Conservation (phyloP, 140 eudicot species). For the Oenanthe javanica region DNA sequence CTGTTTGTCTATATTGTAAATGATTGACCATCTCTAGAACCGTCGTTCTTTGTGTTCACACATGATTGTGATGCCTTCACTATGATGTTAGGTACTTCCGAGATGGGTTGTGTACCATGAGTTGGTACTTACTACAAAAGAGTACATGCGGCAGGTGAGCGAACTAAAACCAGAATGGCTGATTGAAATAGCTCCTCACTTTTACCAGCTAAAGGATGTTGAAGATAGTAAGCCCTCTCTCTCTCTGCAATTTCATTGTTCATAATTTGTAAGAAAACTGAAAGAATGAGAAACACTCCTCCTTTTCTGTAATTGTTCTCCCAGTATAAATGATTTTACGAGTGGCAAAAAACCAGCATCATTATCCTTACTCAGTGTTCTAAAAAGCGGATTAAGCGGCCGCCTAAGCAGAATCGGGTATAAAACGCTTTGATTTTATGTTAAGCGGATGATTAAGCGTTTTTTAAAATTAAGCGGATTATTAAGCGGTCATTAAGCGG, state of each 20-base stretch:
- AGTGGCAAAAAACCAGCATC: neutral
- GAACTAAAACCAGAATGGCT: slow-evolving; percentile 62
- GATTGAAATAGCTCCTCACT: slow-evolving; percentile 66
- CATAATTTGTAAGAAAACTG: neutral
- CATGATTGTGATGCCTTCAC: slow-evolving; percentile 11
- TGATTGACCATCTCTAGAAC: neutral
- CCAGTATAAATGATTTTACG: no score
- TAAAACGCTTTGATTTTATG: no score
- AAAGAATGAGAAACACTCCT: neutral
- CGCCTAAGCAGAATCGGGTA: no score
- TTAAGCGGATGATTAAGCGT: no score
- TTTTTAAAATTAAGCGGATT: no score
- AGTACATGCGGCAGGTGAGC: slow-evolving; percentile 53
- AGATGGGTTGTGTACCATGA: slow-evolving; percentile 76
- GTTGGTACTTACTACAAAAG: slow-evolving; percentile 55
- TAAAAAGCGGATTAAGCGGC: slow-evolving; percentile 29
- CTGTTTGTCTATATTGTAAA: neutral
- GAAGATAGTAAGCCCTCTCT: slow-evolving; percentile 63
- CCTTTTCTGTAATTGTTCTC: no score
- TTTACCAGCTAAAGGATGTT: slow-evolving; percentile 52
- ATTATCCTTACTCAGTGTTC: neutral
- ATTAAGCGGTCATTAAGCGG: no score
- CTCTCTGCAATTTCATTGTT: slow-evolving; percentile 6
- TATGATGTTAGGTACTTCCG: slow-evolving; percentile 38
- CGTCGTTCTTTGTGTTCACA: neutral